Conservation (phyloP, 257 asterid genomes). For the Datura wrightii region DNA sequence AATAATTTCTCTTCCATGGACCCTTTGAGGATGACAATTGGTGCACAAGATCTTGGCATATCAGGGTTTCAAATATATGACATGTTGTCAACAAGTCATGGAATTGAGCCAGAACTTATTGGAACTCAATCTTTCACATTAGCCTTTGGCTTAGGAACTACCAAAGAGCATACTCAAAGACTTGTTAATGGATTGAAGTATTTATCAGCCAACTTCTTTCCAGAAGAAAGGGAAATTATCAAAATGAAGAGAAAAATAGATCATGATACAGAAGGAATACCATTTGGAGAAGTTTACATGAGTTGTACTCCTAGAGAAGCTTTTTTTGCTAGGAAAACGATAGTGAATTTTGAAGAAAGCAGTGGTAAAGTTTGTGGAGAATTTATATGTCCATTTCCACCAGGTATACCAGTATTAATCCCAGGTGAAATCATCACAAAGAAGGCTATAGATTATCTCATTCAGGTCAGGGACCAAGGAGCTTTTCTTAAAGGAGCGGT, state of each 20-base stretch:
- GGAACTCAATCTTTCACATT: constrained; percentile 71
- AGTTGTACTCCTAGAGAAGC: constrained; percentile 80
- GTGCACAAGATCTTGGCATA: constrained; percentile 54
- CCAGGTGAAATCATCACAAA: constrained; percentile 71
- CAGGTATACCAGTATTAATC: constrained; percentile 57
- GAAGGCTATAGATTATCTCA: constrained; percentile 54
- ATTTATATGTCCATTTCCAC: constrained; percentile 63
- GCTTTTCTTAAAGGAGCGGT: constrained; percentile 70
- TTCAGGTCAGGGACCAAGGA: constrained; percentile 55
- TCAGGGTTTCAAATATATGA: constrained; percentile 73
- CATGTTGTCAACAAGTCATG: constrained; percentile 55
- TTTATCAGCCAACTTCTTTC: constrained; percentile 45
- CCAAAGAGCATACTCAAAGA: constrained; percentile 61
- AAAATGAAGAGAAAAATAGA: not conserved
- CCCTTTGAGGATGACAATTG: constrained; percentile 68
- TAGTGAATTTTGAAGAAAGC: constrained; percentile 50
- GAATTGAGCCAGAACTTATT: constrained; percentile 67
- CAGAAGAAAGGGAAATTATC: not conserved
- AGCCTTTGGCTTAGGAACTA: constrained; percentile 72
- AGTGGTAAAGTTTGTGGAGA: constrained; percentile 75
- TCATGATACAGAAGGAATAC: constrained; percentile 14
- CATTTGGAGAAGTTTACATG: constrained; percentile 43
- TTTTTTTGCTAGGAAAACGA: constrained; percentile 63
- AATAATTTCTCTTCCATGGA: constrained; percentile 51
- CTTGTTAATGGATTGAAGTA: constrained; percentile 62